Conservation (phyloP, 192 early-diverging fungal species). For the Mortierella claussenii region DNA sequence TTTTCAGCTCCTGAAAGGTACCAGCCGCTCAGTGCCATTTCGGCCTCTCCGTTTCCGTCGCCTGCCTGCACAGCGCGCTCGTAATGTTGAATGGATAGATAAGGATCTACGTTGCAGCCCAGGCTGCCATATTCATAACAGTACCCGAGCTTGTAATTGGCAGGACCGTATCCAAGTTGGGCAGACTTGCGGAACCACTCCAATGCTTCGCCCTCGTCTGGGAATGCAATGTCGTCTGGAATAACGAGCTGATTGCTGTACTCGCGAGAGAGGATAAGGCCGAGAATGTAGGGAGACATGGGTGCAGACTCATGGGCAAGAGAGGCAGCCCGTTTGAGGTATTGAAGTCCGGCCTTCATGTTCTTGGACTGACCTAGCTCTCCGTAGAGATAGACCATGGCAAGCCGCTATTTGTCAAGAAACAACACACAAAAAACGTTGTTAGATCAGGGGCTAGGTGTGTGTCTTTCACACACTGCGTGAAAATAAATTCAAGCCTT, state of each 20-base stretch:
- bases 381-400: conserved; percentile 80
- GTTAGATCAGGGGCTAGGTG: too few species aligned
- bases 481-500: conserved; percentile 34
- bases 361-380: conserved; percentile 73
- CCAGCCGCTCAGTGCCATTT: conserved; percentile 90
- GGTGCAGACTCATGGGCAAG: conserved; percentile 76
- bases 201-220: conserved; percentile 80
- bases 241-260: conserved; percentile 66
- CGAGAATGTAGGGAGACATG: conserved; percentile 81
- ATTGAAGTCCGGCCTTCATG: conserved; percentile 83
- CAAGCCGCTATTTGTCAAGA: conserved; percentile 87
- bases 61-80: conserved; percentile 62
- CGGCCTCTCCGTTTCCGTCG: conserved; percentile 66
- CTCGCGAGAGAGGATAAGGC: conserved; percentile 80
- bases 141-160: conserved; percentile 83
- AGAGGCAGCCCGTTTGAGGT: conserved; percentile 81
- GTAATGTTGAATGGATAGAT: conserved; percentile 80
- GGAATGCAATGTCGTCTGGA: conserved; percentile 67
- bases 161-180: conserved; percentile 73
- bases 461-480: not conserved
- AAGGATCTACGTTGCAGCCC: conserved; percentile 72
- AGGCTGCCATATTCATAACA: conserved; percentile 84
- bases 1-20: conserved; percentile 83
- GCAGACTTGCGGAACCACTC: conserved; percentile 81
- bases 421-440: too few species aligned